Percentiles rank a stretch among this genome's conserved stretches.
Conservation (phyloP, 148 eudicot genomes). For the Hydrangea macrophylla region DNA sequence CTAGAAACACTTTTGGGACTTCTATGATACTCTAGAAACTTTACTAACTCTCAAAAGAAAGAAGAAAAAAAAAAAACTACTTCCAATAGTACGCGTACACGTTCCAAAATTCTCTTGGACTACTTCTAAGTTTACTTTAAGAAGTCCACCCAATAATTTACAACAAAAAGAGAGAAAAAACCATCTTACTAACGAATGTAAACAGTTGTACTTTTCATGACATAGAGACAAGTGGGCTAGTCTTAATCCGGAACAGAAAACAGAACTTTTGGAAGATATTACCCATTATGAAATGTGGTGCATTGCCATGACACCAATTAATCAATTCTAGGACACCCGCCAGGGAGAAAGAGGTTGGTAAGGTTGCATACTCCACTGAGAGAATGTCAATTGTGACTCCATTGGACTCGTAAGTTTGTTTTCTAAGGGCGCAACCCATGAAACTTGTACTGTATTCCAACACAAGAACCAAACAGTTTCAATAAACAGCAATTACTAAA, state of each 20-base stretch:
- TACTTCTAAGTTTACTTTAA: background rate
- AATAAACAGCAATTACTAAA: constrained; percentile 1
- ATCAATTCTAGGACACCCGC: too few relatives aligned
- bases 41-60: too few relatives aligned
- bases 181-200: background rate
- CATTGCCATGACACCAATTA: too few relatives aligned
- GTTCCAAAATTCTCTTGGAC: background rate
- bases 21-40: too few relatives aligned
- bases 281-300: too few relatives aligned
- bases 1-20: background rate
- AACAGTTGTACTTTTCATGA: background rate
- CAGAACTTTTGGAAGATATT: too few relatives aligned
- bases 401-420: too few relatives aligned
- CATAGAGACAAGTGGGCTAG: background rate
- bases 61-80: too few relatives aligned
- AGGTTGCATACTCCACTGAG: too few relatives aligned
- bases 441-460: background rate
- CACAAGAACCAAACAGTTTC: background rate
- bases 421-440: background rate
- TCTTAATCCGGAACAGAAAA: too few relatives aligned
- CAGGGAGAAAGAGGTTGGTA: too few relatives aligned
- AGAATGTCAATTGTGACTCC: background rate
- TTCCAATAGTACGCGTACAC: too few relatives aligned
- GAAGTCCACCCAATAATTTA: background rate
- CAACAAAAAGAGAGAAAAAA: background rate